These are phyloP conservation scores for Acacia confusa DNA, from an alignment of 306 rosid species.

Conservation along the genomic window DNA sequence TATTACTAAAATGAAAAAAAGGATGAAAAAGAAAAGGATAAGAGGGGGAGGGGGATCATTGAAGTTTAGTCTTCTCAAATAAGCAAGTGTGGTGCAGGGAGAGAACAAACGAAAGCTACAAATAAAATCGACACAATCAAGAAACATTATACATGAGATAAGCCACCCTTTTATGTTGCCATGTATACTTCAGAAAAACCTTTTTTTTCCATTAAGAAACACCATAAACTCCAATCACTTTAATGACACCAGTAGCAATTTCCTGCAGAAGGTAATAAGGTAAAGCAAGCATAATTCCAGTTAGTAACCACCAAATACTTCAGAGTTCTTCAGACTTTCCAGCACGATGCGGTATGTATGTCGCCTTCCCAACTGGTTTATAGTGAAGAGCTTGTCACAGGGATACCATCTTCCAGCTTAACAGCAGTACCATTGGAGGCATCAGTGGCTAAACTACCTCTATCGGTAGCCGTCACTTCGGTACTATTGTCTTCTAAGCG, in stretches of 20 bases:
- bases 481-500: slow-evolving; percentile 64
- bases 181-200: slow-evolving; percentile 15
- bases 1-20: slow-evolving; percentile 5
- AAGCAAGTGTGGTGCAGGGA: background rate
- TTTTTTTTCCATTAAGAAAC: slow-evolving; percentile 24
- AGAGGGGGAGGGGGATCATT: background rate
- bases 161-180: slow-evolving; percentile 32
- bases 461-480: slow-evolving; percentile 42
- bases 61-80: slow-evolving; percentile 16
- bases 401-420: slow-evolving; percentile 54
- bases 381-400: slow-evolving; percentile 54
- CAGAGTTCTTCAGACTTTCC: slow-evolving; percentile 2
- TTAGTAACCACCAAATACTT: slow-evolving; percentile 34
- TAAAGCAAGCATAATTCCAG: slow-evolving; percentile 35
- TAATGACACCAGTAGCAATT: slow-evolving; percentile 47
- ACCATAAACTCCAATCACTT: slow-evolving; percentile 29
- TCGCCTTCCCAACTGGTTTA: slow-evolving; percentile 50
- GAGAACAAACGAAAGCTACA: slow-evolving; percentile 30
- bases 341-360: background rate
- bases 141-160: slow-evolving; percentile 53
- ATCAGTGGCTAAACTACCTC: slow-evolving; percentile 48
- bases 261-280: slow-evolving; percentile 36
- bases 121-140: slow-evolving; percentile 32
- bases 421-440: slow-evolving; percentile 42
- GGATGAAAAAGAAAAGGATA: background rate